Evolutionary conservation across 352 stramenopile genomes (phyloP), one percentile per base, ranked within the genome.

Genomic region (Pythium periplocum): DNA sequence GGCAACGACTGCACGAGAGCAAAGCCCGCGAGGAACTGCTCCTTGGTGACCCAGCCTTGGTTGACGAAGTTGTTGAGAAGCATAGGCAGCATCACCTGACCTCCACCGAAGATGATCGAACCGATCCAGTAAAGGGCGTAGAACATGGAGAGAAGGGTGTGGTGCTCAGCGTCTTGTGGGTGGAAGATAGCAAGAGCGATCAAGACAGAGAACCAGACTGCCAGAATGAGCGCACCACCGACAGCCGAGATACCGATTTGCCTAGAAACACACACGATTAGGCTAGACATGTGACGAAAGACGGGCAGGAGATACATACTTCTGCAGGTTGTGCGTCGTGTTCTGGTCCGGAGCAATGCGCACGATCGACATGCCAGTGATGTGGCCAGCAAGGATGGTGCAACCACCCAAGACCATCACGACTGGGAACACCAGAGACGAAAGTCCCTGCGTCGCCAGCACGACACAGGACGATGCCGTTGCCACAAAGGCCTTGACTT

Each of bases 51-150:
- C 86, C 90, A 98, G 53, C 89, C 90, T 68, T 71, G 71, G 51
- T 79, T 69, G 31, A 95, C 84, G 33, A 93, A 69, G 54, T 91
- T 73, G 60, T 80, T 75, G 33, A 94, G 64, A n/a, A 96, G 71
- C 81, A 96, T 91, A 12, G 86, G 77, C 0, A 97, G 85, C 60
- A 98, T 96, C 51, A 98, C 90, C 65, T 97, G 86, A 37, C 95
- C 95, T 37, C 95, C 93, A 34, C 95, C 95, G 61, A 98, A 98
- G 61, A 98, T 97, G 54, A 98, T 94, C 32, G 78, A 95, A 37
- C 95, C 95, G 58, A 98, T 96, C 61, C 91, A 90, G 62, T 95
- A 98, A 67, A 98, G 94, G 26, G 85, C 71, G 66, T 97, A 95
- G 62, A 98, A 98, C 7, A 82, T 57, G 12, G 71, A 78, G 48